Percentiles rank a stretch among this genome's conserved stretches.
Evolutionary conservation across 345 rosid species (phyloP).

Genomic region (Theobroma cacao): DNA sequence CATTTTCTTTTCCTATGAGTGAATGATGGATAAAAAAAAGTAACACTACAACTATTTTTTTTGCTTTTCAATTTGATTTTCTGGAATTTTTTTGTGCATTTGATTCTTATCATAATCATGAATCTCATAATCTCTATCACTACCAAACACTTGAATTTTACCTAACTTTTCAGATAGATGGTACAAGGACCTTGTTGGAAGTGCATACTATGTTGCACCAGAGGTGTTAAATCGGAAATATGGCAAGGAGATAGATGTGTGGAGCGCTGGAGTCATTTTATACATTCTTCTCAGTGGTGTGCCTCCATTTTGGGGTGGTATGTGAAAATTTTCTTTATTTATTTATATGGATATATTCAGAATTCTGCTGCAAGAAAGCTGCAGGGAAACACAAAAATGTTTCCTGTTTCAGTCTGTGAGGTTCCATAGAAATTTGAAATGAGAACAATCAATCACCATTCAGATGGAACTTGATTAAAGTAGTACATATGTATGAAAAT

Average conservation of each 20-base stretch:
- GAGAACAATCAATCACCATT: neutral
- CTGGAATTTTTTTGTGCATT: neutral
- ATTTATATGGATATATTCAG: neutral
- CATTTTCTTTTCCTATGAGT: neutral
- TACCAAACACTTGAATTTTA: neutral
- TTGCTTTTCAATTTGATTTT: neutral
- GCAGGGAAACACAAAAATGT: neutral
- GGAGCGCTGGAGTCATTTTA: slow-evolving; percentile 92
- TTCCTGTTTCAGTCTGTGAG: neutral
- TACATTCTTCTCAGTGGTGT: slow-evolving; percentile 93
- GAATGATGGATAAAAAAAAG: neutral
- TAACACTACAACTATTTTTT: too few relatives aligned
- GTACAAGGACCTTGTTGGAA: slow-evolving; percentile 66
- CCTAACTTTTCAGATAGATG: slow-evolving; percentile 47
- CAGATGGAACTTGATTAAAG: slow-evolving; percentile 1
- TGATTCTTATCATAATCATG: neutral
- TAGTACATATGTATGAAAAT: neutral
- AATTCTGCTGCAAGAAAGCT: neutral
- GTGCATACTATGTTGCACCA: slow-evolving; percentile 94
- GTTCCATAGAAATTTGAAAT: neutral
- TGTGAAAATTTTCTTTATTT: neutral
- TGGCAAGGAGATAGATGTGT: slow-evolving; percentile 87
- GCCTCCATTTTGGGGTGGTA: slow-evolving; percentile 98
- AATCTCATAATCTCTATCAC: neutral
- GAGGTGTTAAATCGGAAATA: slow-evolving; percentile 69